Base-by-base conservation (phyloP, 2,329 filamentous ascomycete species). In the Arthrobotrys musiformis region DNA sequence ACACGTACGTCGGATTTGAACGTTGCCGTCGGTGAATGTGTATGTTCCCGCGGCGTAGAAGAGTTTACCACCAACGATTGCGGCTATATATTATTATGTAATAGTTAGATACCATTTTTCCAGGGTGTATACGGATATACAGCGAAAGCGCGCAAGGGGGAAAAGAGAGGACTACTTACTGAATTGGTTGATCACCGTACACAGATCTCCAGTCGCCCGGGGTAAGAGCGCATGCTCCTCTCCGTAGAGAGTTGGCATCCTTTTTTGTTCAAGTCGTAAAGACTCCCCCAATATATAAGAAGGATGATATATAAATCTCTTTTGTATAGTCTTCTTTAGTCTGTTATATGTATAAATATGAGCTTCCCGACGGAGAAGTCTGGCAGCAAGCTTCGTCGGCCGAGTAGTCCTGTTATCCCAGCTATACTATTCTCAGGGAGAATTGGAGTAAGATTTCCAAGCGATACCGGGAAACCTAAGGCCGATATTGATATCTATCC, bases 11-110 rank as follows among this genome's bases (percentile, higher is more conserved):
- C 72, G 72, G 28, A 66, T 28, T 11, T 37, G 58, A 56, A 70
- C 15, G 15, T 69, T 69, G 26, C 72, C 72, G 35, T 76, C 72
- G 6, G 72, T 30, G 37, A 69, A 70, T 22, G 72, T 76, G 30
- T 76, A 70, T 4, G 72, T 69, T 15, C 72, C 72, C 48, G 48
- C 68, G 11, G 72, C 46, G 9, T 50, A 76, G 40, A 69, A 76
- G 5, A 76, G 26, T 35, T 67, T 69, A 4, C 64, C 72, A 33
- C 72, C 72, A 11, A 76, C 58, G 8, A 76, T 76, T 52, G 72
- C 64, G 33, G 56, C 72, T 76, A 5, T 8, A 19, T 13, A 8
- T 58, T 4, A 24, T 33, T 1, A n/a, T 24, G 6, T 30, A 5
- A 30, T 30, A 58, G 33, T 58, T 40, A 58, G 33, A 1, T 58